These are phyloP conservation scores for Aspergillus diversus DNA, from an alignment of 495 filamentous ascomycete genomes.

Conservation along the genomic window DNA sequence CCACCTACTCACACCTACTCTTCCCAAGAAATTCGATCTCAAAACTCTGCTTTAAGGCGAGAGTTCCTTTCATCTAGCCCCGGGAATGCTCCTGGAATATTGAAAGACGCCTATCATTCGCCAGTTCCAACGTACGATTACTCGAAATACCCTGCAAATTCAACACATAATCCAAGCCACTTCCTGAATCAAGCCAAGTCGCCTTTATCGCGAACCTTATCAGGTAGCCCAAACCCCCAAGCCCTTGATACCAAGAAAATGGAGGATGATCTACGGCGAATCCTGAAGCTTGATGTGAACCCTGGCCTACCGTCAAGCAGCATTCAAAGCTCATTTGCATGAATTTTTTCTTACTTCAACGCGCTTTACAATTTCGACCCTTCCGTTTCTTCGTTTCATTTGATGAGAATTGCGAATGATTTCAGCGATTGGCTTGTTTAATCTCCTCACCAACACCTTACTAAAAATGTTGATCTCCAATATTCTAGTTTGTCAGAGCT, in stretches of 20 bases:
- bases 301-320: slow-evolving; percentile 33
- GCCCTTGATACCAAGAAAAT: slow-evolving; percentile 49
- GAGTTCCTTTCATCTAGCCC: slow-evolving; percentile 28
- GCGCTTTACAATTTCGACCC: slow-evolving; percentile 13
- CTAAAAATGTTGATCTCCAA: not conserved
- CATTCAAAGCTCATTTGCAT: slow-evolving; percentile 47
- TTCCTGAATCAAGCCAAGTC: slow-evolving; percentile 30
- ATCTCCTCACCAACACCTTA: not conserved
- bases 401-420: slow-evolving; percentile 2
- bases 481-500: slow-evolving; percentile 6
- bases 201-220: slow-evolving; percentile 28
- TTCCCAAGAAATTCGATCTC: slow-evolving; percentile 26
- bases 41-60: slow-evolving; percentile 31
- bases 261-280: slow-evolving; percentile 58
- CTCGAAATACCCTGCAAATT: slow-evolving; percentile 11
- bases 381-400: not conserved
- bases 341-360: slow-evolving; percentile 15
- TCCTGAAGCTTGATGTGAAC: slow-evolving; percentile 52
- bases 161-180: slow-evolving; percentile 22
- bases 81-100: slow-evolving; percentile 15
- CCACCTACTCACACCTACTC: slow-evolving; percentile 22
- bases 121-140: slow-evolving; percentile 18
- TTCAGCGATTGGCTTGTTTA: slow-evolving; percentile 7
- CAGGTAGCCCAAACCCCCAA: slow-evolving; percentile 31
- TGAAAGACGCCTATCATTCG: slow-evolving; percentile 16